Base-by-base conservation (phyloP, 192 early-diverging fungal genomes). In the Coemansia sp. region DNA sequence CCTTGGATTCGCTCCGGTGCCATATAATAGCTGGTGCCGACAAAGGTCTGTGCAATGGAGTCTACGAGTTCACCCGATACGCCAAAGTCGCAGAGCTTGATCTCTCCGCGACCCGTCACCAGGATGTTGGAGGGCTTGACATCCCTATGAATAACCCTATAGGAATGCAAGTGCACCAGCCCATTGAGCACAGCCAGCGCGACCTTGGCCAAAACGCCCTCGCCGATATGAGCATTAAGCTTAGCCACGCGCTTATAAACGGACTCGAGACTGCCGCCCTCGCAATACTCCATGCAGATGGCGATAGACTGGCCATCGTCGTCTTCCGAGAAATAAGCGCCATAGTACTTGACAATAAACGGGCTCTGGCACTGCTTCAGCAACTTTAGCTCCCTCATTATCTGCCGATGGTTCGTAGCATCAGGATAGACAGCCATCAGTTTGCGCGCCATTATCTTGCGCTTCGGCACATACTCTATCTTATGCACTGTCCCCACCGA, bases 71-170 rank as follows among this genome's bases (percentile, higher is more conserved):
- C 89, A 10, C 93, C 93, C 8, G 91, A 93, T 6, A 99, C 98
- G 28, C 96, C 96, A 83, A 99, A 96, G 76, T 99, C 96, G 57
- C 93, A 95, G 28, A 99, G 86, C 69, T 99, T 99, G 68, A 99
- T 91, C 65, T 93, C 85, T 16, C 97, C 97, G 6, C 82, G 75
- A 45, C 87, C 86, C 28, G 96, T 94, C 8, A 98, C 84, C 53
- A 99, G 73, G 64, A 99, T 96, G 75, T 99, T 99, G 31, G 94
- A 95, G 9, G 98, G 98, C 80, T 99, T 99, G 72, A 99, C 88
- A 68, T 99, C 98, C 77, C 98, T 71, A 71, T 99, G 98, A 45
- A 99, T 94, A 11, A 98, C 91, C 45, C 88, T 80, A 60, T 93
- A 87, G 52, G 88, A 84, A 60, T 93, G 89, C 53, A 99, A 79